Percentiles rank a stretch among this genome's conserved stretches.
These are phyloP conservation scores for Lentinula raphanica DNA, from an alignment of 768 basidiomycete genomes.

Conservation along the genomic window DNA sequence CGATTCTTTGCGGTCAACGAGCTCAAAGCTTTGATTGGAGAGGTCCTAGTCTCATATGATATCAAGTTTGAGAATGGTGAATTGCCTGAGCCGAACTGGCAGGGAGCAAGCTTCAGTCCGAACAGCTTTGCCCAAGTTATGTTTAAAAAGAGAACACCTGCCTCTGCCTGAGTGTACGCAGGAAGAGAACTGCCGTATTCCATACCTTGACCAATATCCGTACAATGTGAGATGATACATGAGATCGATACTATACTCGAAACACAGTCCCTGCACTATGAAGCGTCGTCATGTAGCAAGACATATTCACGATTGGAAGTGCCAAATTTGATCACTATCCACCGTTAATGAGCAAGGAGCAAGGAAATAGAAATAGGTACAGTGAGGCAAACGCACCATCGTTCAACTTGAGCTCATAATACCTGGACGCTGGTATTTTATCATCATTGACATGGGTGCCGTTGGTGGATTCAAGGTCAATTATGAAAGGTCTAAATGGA, in stretches of 20 bases:
- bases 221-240: too few relatives aligned
- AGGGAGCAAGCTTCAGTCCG: neutral
- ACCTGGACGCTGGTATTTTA: constrained; percentile 78
- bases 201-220: neutral
- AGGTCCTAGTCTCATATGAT: constrained; percentile 14
- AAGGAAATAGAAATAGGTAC: too few relatives aligned
- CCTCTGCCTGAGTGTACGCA: neutral
- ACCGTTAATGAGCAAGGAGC: constrained; percentile 10
- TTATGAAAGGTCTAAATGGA: constrained; percentile 78
- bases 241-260: too few relatives aligned
- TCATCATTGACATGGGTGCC: constrained; percentile 89
- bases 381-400: constrained; percentile 76
- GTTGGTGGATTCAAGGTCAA: constrained; percentile 98
- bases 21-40: constrained; percentile 5
- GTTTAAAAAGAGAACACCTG: neutral
- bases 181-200: too few relatives aligned
- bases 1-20: constrained; percentile 9
- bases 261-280: constrained; percentile 17
- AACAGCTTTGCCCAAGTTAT: constrained; percentile 2
- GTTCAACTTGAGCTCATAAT: constrained; percentile 72
- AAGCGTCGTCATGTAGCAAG: constrained; percentile 72
- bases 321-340: constrained; percentile 79
- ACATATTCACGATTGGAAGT: constrained; percentile 80
- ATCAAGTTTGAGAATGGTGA: constrained; percentile 10
- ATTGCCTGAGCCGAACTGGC: neutral